Percentiles rank a stretch among this genome's conserved stretches.
phyloP scores from a whole-genome alignment of 495 filamentous ascomycete genomes.

The Penicillium canescens region DNA sequence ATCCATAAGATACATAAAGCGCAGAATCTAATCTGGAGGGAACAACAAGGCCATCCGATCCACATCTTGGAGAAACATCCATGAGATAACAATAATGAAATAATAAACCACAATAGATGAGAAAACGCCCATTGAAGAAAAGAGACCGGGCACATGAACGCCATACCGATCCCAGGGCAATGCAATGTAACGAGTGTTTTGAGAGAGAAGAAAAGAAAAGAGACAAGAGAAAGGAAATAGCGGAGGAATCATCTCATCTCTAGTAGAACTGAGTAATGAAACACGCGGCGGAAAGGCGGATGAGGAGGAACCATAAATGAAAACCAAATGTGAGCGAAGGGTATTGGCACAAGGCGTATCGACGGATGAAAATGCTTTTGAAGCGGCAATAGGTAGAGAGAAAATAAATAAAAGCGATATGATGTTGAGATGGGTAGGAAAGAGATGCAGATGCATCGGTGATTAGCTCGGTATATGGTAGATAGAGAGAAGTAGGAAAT shows the following conservation, averaged over 20 bases:
- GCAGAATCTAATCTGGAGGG: not conserved
- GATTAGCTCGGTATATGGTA: conserved; percentile 6
- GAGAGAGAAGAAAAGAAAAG: not conserved
- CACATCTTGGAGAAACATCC: too few relatives aligned
- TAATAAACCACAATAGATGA: too few relatives aligned
- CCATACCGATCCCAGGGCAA: conserved; percentile 9
- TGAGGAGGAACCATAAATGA: not conserved
- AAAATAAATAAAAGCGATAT: conserved; percentile 3
- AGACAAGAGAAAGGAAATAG: not conserved
- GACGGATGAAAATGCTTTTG: conserved; percentile 20
- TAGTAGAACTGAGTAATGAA: not conserved
- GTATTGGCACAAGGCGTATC: conserved; percentile 28
- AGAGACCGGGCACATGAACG: conserved; percentile 8
- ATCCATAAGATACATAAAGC: conserved; percentile 3
- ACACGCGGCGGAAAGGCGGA: conserved; percentile 1
- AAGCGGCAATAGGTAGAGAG: conserved; percentile 11
- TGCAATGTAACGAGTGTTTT: conserved; percentile 15
- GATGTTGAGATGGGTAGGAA: not conserved
- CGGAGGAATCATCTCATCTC: not conserved
- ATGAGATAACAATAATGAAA: too few relatives aligned
- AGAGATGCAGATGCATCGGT: not conserved
- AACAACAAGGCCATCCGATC: not conserved
- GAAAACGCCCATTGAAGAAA: not conserved
- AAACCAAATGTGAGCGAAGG: conserved; percentile 5
- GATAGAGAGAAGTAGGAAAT: not conserved